These are phyloP conservation scores for Fraxinus floribunda DNA, from an alignment of 305 asterid species.

Conservation along the genomic window DNA sequence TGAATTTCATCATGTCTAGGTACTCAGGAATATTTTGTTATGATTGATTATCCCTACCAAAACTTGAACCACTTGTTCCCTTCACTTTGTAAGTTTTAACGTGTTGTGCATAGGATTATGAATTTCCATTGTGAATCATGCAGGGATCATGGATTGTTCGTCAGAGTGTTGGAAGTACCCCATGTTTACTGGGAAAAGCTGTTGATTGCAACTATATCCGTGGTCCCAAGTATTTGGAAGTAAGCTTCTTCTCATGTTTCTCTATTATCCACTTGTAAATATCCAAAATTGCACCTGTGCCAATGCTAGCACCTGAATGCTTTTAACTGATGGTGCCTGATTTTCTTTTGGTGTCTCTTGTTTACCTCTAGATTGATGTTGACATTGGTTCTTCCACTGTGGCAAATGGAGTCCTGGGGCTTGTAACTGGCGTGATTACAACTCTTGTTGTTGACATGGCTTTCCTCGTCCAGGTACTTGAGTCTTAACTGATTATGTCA, in stretches of 20 bases:
- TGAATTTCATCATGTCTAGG: too few relatives aligned
- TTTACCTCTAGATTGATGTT: conserved; percentile 61
- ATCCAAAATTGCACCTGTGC: not conserved
- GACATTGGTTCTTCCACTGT: conserved; percentile 96
- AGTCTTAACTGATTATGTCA: not conserved
- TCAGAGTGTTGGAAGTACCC: not conserved
- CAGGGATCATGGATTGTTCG: not conserved
- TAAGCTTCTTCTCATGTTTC: not conserved
- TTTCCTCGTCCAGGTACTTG: conserved; percentile 79
- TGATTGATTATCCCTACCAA: too few relatives aligned
- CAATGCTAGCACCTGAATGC: not conserved
- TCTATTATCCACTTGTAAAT: not conserved
- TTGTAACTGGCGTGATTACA: not conserved
- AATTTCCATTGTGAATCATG: not conserved
- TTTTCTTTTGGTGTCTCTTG: conserved; percentile 10
- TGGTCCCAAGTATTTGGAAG: not conserved
- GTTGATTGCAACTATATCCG: not conserved
- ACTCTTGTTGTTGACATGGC: conserved; percentile 96
- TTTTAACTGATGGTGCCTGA: conserved; percentile 7
- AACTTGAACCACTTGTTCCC: too few relatives aligned
- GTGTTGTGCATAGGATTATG: too few relatives aligned
- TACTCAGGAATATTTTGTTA: too few relatives aligned
- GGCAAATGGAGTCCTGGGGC: conserved; percentile 91
- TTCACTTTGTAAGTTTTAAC: too few relatives aligned
- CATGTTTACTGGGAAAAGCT: not conserved